Conservation (phyloP, 139 green algal species). For the Chlamydomonas sp. region DNA sequence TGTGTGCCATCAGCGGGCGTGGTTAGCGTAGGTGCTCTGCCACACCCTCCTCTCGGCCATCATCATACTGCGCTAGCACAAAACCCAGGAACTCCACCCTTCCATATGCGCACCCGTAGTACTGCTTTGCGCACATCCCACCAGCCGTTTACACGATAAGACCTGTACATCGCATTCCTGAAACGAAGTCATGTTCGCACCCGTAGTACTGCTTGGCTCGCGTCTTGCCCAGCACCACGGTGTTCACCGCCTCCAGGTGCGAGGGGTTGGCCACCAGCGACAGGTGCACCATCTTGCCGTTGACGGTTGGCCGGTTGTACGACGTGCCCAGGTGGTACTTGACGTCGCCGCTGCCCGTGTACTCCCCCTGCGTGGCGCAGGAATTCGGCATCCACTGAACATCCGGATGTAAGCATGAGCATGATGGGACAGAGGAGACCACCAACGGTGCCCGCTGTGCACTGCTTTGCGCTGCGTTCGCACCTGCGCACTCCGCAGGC, state of each 20-base stretch:
- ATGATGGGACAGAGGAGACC: too few relatives aligned
- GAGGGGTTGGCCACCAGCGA: slow-evolving; percentile 96
- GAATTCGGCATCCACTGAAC: too few relatives aligned
- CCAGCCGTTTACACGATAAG: background rate
- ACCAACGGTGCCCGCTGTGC: too few relatives aligned
- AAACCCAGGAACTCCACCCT: background rate
- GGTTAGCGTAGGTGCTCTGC: too few relatives aligned
- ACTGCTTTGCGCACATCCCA: background rate
- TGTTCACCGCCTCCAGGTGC: slow-evolving; percentile 97
- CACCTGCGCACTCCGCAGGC: too few relatives aligned
- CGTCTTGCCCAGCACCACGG: slow-evolving; percentile 93
- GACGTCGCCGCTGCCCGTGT: slow-evolving; percentile 80
- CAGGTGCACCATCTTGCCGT: slow-evolving; percentile 91
- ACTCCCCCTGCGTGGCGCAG: slow-evolving; percentile 27
- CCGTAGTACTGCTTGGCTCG: slow-evolving; percentile 97
- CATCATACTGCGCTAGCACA: too few relatives aligned
- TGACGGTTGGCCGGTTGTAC: slow-evolving; percentile 92
- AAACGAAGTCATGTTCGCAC: background rate
- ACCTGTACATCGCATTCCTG: background rate
- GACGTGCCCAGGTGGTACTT: slow-evolving; percentile 99
- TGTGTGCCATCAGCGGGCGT: too few relatives aligned
- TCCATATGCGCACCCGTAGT: background rate
- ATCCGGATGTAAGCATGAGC: too few relatives aligned
- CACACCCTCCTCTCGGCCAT: too few relatives aligned
- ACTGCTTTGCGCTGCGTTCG: too few relatives aligned